Evolutionary conservation across 495 filamentous ascomycete genomes (phyloP).

Genomic region (Penicillium canescens): DNA sequence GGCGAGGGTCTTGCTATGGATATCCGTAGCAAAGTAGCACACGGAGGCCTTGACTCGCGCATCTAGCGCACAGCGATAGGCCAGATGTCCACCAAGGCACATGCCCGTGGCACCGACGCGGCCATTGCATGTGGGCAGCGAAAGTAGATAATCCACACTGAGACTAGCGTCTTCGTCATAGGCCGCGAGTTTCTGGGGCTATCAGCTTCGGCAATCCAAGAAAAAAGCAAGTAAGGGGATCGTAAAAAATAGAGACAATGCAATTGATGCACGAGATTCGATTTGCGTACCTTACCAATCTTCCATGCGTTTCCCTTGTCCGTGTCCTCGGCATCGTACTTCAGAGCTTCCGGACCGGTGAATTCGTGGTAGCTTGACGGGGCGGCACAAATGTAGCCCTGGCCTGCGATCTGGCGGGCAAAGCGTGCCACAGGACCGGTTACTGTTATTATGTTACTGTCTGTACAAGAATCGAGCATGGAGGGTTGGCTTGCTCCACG

Average conservation of each 20-base stretch:
- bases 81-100: conserved; percentile 92
- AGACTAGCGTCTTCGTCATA: conserved; percentile 86
- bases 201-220: conserved; percentile 2
- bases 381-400: conserved; percentile 91
- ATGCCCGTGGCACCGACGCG: conserved; percentile 87
- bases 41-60: conserved; percentile 72
- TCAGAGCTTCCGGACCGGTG: conserved; percentile 77
- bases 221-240: neutral
- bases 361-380: conserved; percentile 95
- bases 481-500: neutral
- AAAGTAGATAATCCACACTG: conserved; percentile 72
- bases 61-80: conserved; percentile 81
- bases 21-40: conserved; percentile 92
- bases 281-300: conserved; percentile 62
- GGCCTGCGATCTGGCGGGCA: conserved; percentile 86
- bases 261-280: neutral
- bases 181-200: conserved; percentile 67
- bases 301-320: conserved; percentile 87
- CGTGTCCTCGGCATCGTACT: conserved; percentile 86
- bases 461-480: neutral
- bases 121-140: conserved; percentile 79
- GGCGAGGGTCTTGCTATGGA: conserved; percentile 76
- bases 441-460: conserved; percentile 48
- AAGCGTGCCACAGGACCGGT: conserved; percentile 91
- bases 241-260: neutral